Evolutionary conservation across 1,139 yeast species (phyloP).

Genomic region (Suhomyces taliae): DNA sequence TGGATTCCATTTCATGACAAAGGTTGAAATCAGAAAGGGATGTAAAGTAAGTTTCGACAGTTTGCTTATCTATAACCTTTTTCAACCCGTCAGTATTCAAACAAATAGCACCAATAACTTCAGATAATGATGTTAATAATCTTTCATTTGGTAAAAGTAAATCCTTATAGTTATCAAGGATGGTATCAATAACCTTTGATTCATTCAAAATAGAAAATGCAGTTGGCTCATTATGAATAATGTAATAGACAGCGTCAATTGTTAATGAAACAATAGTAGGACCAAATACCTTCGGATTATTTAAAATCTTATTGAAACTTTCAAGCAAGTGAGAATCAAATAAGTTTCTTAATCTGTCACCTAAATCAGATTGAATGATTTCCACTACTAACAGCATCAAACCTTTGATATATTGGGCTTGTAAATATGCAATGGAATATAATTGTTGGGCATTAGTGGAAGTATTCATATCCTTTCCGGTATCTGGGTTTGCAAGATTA

Average conservation of each 20-base stretch:
- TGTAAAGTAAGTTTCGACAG: conserved; percentile 52
- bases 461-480: conserved; percentile 21
- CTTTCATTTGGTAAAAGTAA: conserved; percentile 60
- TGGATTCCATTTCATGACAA: conserved; percentile 45
- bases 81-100: conserved; percentile 73
- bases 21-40: conserved; percentile 49
- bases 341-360: conserved; percentile 80
- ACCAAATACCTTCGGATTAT: conserved; percentile 66
- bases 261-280: conserved; percentile 64
- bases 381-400: conserved; percentile 63
- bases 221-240: conserved; percentile 90
- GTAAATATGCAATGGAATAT: conserved; percentile 62
- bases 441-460: conserved; percentile 47
- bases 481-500: conserved; percentile 56
- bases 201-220: conserved; percentile 81
- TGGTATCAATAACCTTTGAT: conserved; percentile 67
- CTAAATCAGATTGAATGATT: conserved; percentile 69
- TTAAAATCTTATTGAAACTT: conserved; percentile 59
- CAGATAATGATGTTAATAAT: conserved; percentile 64
- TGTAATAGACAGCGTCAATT: conserved; percentile 65
- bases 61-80: conserved; percentile 48
- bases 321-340: conserved; percentile 78
- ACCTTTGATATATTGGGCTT: conserved; percentile 58
- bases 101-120: conserved; percentile 80
- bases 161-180: conserved; percentile 54